These are phyloP conservation scores for Macrolepiota albuminosa DNA, from an alignment of 768 basidiomycete genomes.

Conservation along the genomic window DNA sequence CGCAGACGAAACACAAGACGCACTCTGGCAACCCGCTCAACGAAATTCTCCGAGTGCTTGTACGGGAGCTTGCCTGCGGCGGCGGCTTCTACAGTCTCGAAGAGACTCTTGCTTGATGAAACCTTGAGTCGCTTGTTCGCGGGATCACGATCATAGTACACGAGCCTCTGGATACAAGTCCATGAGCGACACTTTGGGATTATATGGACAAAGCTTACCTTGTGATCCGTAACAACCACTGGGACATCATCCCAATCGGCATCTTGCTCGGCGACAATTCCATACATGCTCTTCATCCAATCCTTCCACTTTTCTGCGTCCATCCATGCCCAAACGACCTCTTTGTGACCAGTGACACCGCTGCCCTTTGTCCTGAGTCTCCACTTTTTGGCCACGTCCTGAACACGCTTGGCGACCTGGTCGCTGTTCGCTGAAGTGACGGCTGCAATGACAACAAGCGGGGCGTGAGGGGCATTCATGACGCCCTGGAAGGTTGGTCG, in stretches of 20 bases:
- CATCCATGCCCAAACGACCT: conserved; percentile 88
- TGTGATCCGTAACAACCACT: conserved; percentile 79
- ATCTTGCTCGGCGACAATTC: conserved; percentile 34
- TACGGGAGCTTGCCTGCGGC: conserved; percentile 41
- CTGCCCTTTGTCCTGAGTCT: conserved; percentile 37
- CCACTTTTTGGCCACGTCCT: conserved; percentile 59
- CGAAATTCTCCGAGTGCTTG: conserved; percentile 64
- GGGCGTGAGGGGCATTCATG: conserved; percentile 74
- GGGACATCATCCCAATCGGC: conserved; percentile 32
- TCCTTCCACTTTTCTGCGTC: conserved; percentile 78
- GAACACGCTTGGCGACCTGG: conserved; percentile 42
- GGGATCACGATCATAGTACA: conserved; percentile 74
- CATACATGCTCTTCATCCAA: conserved; percentile 94
- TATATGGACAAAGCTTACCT: conserved; percentile 37
- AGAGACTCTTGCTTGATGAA: conserved; percentile 46
- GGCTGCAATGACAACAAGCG: conserved; percentile 76
- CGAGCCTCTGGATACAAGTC: conserved; percentile 40
- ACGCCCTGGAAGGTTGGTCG: conserved; percentile 69
- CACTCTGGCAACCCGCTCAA: conserved; percentile 67
- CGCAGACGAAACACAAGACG: conserved; percentile 3
- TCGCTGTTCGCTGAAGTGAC: conserved; percentile 31
- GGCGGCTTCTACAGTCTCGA: conserved; percentile 67
- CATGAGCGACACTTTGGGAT: background rate
- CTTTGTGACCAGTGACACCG: conserved; percentile 36
- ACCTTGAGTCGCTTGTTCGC: conserved; percentile 52